phyloP scores from a whole-genome alignment of 768 basidiomycete genomes.

The Suillus plorans region DNA sequence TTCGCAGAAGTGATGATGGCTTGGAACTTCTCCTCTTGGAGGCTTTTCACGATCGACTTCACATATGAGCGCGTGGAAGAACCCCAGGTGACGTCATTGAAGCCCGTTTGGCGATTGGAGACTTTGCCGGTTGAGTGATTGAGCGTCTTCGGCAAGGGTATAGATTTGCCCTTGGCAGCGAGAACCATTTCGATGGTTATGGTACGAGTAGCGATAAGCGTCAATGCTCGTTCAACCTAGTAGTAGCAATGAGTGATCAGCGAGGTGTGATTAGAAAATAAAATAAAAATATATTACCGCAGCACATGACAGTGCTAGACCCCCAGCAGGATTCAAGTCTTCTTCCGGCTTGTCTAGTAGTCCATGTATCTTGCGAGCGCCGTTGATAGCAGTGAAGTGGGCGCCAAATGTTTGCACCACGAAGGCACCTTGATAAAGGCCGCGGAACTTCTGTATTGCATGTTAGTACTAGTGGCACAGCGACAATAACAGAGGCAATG shows the following conservation, averaged over 20 bases:
- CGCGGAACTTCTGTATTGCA: background rate
- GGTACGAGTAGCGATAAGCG: background rate
- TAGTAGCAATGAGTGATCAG: background rate
- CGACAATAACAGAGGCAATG: background rate
- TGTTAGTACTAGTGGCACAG: background rate
- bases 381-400: background rate
- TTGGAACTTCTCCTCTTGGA: background rate
- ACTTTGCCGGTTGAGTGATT: background rate
- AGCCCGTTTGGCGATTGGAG: background rate
- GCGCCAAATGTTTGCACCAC: background rate
- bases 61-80: background rate
- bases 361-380: background rate
- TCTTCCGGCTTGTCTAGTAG: background rate
- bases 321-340: background rate
- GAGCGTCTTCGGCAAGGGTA: background rate
- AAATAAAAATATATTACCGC: background rate
- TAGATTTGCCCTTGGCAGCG: background rate
- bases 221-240: background rate
- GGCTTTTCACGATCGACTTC: background rate
- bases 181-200: background rate
- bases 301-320: background rate
- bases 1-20: background rate
- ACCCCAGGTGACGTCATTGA: background rate
- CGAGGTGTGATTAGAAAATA: background rate
- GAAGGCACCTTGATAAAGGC: background rate